A percentile compares a stretch with the other conserved stretches of the same genome.
Evolutionary conservation across 78 protist genomes (phyloP).

Genomic region (Polysphondylium violaceum): DNA sequence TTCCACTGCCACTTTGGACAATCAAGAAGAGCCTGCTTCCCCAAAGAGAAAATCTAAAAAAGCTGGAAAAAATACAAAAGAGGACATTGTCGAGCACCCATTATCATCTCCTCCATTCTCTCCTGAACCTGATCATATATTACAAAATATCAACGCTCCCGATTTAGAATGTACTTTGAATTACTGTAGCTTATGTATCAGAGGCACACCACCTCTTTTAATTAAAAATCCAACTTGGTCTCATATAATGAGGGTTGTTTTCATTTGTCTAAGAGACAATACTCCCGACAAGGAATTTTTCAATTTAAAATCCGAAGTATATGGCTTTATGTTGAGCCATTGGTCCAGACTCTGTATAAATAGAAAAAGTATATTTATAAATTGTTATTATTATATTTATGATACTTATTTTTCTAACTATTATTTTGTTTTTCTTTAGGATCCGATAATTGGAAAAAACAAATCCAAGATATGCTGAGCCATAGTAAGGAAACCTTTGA

Average conservation of each 20-base stretch:
- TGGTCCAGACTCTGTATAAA: conserved; percentile 27
- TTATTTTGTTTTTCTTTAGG: not conserved
- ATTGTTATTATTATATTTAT: too few relatives aligned
- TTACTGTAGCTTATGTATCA: conserved; percentile 36
- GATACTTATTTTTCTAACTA: not conserved
- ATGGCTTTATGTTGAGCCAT: conserved; percentile 41
- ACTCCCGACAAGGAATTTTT: conserved; percentile 39
- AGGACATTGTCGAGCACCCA: too few relatives aligned
- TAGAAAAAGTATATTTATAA: conserved; percentile 1
- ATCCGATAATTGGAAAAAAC: conserved; percentile 69
- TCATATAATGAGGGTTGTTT: conserved; percentile 45
- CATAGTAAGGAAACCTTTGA: conserved; percentile 54
- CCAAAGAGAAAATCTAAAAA: too few relatives aligned
- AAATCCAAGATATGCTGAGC: conserved; percentile 74
- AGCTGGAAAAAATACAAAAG: too few relatives aligned
- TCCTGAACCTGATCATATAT: too few relatives aligned
- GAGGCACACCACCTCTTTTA: conserved; percentile 32
- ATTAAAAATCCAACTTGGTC: conserved; percentile 61
- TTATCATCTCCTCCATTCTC: too few relatives aligned
- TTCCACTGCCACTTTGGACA: too few relatives aligned
- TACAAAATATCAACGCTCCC: not conserved
- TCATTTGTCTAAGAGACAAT: conserved; percentile 14
- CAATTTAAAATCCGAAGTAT: conserved; percentile 58
- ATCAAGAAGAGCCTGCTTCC: too few relatives aligned
- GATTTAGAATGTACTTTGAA: not conserved